A percentile compares a stretch with the other conserved stretches of the same genome.
Conservation (phyloP, 352 stramenopile genomes). For the Globisporangium nagaii region DNA sequence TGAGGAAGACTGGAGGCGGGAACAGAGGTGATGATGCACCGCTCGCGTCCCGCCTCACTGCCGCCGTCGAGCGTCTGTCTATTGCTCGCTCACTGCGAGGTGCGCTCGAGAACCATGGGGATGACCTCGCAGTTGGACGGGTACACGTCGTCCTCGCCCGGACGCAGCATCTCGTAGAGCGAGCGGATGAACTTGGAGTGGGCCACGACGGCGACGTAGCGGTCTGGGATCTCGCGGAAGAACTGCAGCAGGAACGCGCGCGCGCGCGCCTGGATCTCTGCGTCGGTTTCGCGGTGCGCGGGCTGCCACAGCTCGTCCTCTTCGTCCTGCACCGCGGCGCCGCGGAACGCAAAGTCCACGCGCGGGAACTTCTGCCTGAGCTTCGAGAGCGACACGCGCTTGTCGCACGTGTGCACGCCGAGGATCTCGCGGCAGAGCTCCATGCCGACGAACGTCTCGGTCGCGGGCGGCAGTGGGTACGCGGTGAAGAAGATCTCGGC, state of each 20-base stretch:
- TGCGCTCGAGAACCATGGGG: conserved; percentile 30
- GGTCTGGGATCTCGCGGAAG: conserved; percentile 46
- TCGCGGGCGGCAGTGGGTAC: conserved; percentile 19
- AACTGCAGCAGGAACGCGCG: conserved; percentile 28
- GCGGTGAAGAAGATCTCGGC: conserved; percentile 54
- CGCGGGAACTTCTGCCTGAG: conserved; percentile 45
- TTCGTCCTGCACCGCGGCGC: conserved; percentile 38
- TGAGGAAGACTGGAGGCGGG: neutral
- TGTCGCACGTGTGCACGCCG: conserved; percentile 65
- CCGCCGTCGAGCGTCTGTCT: neutral
- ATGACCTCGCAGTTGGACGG: conserved; percentile 45
- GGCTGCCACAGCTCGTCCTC: conserved; percentile 51
- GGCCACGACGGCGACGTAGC: conserved; percentile 47
- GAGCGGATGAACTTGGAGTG: conserved; percentile 72
- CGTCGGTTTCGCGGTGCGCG: conserved; percentile 55
- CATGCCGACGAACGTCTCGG: conserved; percentile 35
- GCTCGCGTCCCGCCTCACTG: neutral
- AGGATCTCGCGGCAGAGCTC: conserved; percentile 62
- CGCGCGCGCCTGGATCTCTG: conserved; percentile 46
- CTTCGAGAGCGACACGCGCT: conserved; percentile 35
- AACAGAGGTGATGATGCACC: neutral
- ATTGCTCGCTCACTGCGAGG: neutral
- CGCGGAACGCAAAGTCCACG: conserved; percentile 39
- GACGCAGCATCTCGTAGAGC: conserved; percentile 39
- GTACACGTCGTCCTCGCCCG: conserved; percentile 22